Evolutionary conservation across 2,329 filamentous ascomycete species (phyloP).

Genomic region (Aspergillus pseudoglaucus): DNA sequence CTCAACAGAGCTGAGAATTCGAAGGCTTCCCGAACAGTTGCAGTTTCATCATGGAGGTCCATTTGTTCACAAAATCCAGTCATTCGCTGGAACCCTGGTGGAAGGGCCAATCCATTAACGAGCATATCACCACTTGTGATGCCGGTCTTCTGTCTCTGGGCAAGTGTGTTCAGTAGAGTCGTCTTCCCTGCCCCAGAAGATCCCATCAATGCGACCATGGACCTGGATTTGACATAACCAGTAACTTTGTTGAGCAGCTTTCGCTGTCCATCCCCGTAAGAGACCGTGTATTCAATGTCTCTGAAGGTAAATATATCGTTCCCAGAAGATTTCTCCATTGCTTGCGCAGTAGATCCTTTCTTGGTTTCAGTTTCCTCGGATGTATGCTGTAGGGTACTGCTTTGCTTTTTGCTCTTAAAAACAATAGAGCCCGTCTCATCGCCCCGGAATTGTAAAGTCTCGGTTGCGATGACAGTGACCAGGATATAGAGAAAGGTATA

Average conservation of each 20-base stretch:
- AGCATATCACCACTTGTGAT: constrained; percentile 63
- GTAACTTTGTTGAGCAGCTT: constrained; percentile 63
- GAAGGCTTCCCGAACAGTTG: constrained; percentile 61
- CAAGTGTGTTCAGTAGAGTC: constrained; percentile 71
- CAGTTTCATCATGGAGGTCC: constrained; percentile 62
- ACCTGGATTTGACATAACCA: constrained; percentile 72
- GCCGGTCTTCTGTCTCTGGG: constrained; percentile 63
- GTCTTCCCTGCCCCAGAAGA: constrained; percentile 79
- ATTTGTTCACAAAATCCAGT: constrained; percentile 68
- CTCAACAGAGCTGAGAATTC: constrained; percentile 63
- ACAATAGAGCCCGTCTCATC: constrained; percentile 61
- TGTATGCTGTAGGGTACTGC: constrained; percentile 54
- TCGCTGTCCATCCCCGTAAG: constrained; percentile 55
- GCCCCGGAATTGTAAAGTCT: constrained; percentile 57
- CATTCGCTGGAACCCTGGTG: constrained; percentile 58
- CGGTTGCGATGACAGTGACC: constrained; percentile 64
- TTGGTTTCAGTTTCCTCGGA: too few relatives aligned
- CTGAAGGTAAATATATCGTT: constrained; percentile 65
- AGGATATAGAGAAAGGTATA: constrained; percentile 69
- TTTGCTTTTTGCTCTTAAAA: constrained; percentile 61
- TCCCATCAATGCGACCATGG: constrained; percentile 75
- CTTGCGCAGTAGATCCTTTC: constrained; percentile 36
- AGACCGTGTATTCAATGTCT: constrained; percentile 66
- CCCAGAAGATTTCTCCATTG: constrained; percentile 54
- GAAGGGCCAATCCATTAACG: constrained; percentile 60